Evolutionary conservation across 164 flowering plant species (phyloP), one percentile per base, ranked within the genome.

Genomic region (Cinnamomum chago): DNA sequence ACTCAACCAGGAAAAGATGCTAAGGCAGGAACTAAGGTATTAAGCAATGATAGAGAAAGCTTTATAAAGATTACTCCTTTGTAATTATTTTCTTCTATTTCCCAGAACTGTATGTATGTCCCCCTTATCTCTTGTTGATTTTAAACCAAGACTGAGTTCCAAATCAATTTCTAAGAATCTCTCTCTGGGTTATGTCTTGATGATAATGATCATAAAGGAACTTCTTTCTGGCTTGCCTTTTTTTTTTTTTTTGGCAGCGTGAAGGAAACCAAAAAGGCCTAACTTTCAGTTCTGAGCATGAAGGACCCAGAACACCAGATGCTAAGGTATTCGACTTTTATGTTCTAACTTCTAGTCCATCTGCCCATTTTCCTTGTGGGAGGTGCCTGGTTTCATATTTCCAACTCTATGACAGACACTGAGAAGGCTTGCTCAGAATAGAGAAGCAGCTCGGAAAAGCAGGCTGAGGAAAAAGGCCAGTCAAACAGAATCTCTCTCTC

Each of bases 361-460:
- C 4, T 58, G 51, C 27, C 3, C 5, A 58, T n/a, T 0, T 25
- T 28, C n/a, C 47, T 65, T 72, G 62, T 52, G 25, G 5, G 40
- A 35, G 20, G 47, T 25, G 58, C 50, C 7, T 4, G 27, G 20
- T 58, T 33, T 13, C 58, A 23, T 27, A 55, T 62, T 23, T 25
- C 13, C 64, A 17, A 65, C 35, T 68, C 62, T 62, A 20, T 67
- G 51, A 72, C 87, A 96, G 99, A 92, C 97, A 72, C 73, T 96
- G 79, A 90, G 99, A 85, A 90, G 99, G 79, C 97, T 96, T 70
- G 98, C 99, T 76, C 99, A 96, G 87, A 96, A 96, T 89, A 88
- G 99, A 81, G 99, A 96, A 75, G 99, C 99, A 82, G 99, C 99
- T 23, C 85, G 99, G 86, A 96, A 96, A 86, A 96, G 99, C 90